Conservation (phyloP, 768 basidiomycete genomes). For the Rhodotorula graminis region DNA sequence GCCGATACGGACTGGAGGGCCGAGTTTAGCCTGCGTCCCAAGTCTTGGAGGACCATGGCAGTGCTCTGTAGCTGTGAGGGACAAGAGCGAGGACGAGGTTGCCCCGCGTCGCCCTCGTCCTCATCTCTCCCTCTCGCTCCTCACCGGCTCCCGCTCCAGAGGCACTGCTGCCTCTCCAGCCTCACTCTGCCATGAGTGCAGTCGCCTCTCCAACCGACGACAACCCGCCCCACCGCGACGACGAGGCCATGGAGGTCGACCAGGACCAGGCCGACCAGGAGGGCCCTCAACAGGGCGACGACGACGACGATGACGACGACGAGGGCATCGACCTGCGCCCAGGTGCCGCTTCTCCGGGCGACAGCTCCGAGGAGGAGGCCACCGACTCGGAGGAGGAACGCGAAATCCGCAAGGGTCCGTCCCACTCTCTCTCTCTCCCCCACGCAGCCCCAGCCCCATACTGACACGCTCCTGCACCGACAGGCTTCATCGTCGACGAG, state of each 20-base stretch:
- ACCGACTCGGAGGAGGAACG: conserved; percentile 37
- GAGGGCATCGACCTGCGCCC: conserved; percentile 28
- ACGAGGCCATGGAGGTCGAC: not conserved
- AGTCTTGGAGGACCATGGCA: conserved; percentile 87
- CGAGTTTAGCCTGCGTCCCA: conserved; percentile 87
- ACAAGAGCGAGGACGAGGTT: not conserved
- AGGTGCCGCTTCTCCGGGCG: conserved; percentile 1
- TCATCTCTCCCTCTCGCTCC: not conserved
- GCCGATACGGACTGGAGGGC: conserved; percentile 84
- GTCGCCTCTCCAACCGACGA: not conserved
- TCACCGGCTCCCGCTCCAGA: too few relatives aligned
- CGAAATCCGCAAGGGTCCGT: conserved; percentile 26
- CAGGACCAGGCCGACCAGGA: not conserved
- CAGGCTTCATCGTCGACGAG: conserved; percentile 40
- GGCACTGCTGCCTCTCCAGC: too few relatives aligned
- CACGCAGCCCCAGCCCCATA: not conserved
- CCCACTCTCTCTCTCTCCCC: not conserved
- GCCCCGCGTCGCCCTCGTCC: not conserved
- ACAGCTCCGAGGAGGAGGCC: conserved; percentile 32
- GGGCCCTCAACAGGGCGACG: not conserved
- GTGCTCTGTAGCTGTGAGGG: too few relatives aligned
- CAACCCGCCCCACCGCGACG: not conserved
- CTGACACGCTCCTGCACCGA: not conserved
- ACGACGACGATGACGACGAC: conserved; percentile 9
- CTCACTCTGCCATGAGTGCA: not conserved